Evolutionary conservation across 2,329 filamentous ascomycete species (phyloP).

Genomic region (Sarocladium kiliense): DNA sequence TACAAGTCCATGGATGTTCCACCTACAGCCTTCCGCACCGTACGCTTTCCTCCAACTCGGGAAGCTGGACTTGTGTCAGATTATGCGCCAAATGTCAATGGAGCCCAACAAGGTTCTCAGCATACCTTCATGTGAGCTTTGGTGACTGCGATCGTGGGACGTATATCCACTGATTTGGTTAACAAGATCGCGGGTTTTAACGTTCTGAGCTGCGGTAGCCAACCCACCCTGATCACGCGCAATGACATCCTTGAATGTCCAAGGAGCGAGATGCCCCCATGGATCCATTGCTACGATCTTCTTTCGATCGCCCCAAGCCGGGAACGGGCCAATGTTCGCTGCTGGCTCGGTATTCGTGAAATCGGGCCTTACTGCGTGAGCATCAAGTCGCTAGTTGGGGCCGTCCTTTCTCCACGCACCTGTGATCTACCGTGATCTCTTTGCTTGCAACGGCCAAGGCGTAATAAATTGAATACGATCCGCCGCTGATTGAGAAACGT

Average conservation of each 20-base stretch:
- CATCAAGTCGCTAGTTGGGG: neutral
- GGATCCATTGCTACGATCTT: slow-evolving; percentile 99
- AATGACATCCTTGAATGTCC: slow-evolving; percentile 76
- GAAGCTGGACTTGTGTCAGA: slow-evolving; percentile 47
- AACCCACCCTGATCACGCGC: slow-evolving; percentile 43
- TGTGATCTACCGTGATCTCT: slow-evolving; percentile 78
- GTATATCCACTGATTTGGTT: slow-evolving; percentile 61
- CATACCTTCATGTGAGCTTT: slow-evolving; percentile 81
- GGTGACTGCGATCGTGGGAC: slow-evolving; percentile 87
- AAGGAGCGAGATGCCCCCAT: slow-evolving; percentile 79
- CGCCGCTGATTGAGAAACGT: slow-evolving; percentile 46
- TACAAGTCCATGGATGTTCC: neutral
- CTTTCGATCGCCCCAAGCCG: slow-evolving; percentile 81
- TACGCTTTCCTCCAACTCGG: slow-evolving; percentile 88
- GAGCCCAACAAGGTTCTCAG: neutral
- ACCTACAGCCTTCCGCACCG: slow-evolving; percentile 65
- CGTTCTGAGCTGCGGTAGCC: neutral
- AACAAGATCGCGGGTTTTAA: slow-evolving; percentile 11
- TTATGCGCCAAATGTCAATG: too few species aligned
- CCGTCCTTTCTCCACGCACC: slow-evolving; percentile 27
- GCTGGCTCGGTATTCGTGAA: slow-evolving; percentile 81
- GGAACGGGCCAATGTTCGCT: slow-evolving; percentile 81
- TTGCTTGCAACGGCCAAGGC: slow-evolving; percentile 89
- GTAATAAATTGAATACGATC: slow-evolving; percentile 94
- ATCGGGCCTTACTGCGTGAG: slow-evolving; percentile 39